Conservation (phyloP, 352 stramenopile genomes). For the Vaucheria bursata region DNA sequence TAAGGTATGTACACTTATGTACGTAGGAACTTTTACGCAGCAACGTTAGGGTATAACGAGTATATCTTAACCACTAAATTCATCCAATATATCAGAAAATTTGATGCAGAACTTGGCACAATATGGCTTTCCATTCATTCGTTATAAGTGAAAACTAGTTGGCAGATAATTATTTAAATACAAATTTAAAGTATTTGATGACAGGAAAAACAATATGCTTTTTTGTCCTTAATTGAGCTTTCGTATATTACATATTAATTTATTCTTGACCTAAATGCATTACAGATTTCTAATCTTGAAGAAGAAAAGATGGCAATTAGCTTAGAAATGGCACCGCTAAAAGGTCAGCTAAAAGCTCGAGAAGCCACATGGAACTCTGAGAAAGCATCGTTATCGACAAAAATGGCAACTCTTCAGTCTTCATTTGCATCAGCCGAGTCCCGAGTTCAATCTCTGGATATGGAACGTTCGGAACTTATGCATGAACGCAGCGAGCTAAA, state of each 20-base stretch:
- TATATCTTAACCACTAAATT: too few relatives aligned
- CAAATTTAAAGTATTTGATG: too few relatives aligned
- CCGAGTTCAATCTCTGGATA: neutral
- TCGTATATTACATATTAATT: neutral
- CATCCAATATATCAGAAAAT: too few relatives aligned
- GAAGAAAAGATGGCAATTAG: neutral
- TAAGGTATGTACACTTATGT: too few relatives aligned
- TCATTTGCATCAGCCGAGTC: neutral
- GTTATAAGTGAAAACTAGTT: too few relatives aligned
- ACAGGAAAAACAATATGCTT: too few relatives aligned
- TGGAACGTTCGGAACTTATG: neutral
- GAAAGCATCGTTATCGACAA: neutral
- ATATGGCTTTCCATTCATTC: too few relatives aligned
- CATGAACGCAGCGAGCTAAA: slow-evolving; percentile 11
- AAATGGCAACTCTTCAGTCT: neutral
- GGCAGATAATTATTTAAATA: too few relatives aligned
- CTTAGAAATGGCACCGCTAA: neutral
- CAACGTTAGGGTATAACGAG: too few relatives aligned
- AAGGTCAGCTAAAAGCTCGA: neutral
- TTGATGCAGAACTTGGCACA: too few relatives aligned
- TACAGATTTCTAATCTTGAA: neutral
- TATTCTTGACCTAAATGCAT: neutral
- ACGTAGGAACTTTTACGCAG: too few relatives aligned
- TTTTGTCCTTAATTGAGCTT: neutral
- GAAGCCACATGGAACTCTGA: neutral